phyloP scores from a whole-genome alignment of 2,329 filamentous ascomycete genomes.

The Dothistroma septosporum region DNA sequence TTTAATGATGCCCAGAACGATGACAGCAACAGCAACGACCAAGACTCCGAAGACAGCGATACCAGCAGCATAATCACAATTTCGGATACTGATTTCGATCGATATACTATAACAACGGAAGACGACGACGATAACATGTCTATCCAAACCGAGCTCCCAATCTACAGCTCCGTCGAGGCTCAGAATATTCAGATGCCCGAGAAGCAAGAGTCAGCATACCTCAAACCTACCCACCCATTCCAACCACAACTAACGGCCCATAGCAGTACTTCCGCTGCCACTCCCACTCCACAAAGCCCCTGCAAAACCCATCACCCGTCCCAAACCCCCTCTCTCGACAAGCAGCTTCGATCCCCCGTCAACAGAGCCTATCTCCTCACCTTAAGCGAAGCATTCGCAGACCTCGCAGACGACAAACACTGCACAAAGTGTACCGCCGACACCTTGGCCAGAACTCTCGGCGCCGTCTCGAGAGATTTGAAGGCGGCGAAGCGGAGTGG shows the following conservation, averaged over 20 bases:
- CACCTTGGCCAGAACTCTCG: background rate
- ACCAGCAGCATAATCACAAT: background rate
- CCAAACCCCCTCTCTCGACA: constrained; percentile 8
- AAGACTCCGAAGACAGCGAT: background rate
- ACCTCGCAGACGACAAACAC: constrained; percentile 1
- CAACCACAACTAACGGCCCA: background rate
- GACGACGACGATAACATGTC: background rate
- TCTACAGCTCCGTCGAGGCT: background rate
- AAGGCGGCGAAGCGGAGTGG: constrained; percentile 4
- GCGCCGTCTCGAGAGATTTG: constrained; percentile 1
- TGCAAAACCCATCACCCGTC: constrained; percentile 5
- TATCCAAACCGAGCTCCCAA: background rate
- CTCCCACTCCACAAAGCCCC: background rate
- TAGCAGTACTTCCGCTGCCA: background rate
- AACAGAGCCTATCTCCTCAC: constrained; percentile 7
- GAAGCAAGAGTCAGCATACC: background rate
- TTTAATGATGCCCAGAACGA: background rate
- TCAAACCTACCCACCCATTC: background rate
- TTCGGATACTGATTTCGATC: background rate
- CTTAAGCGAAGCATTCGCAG: constrained; percentile 10
- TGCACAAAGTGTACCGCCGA: constrained; percentile 8
- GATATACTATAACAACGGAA: background rate
- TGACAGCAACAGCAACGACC: too few relatives aligned
- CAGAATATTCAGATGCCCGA: background rate
- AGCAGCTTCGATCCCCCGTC: background rate